Evolutionary conservation across 257 asterid species (phyloP).

Genomic region (Cynanchum wilfordii): DNA sequence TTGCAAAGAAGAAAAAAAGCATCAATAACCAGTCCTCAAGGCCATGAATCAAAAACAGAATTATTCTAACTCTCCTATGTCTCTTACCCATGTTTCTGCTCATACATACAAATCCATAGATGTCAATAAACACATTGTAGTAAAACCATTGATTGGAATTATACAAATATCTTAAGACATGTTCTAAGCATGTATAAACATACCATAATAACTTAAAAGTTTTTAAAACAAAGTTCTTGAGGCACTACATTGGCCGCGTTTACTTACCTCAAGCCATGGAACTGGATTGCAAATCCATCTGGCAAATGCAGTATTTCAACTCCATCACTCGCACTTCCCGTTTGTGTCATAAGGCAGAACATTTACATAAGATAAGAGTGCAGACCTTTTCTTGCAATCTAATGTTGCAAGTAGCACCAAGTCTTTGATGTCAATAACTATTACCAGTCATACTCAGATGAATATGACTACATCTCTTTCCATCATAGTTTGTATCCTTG

Average conservation of each 20-base stretch:
- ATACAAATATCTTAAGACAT: background rate
- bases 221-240: background rate
- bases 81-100: background rate
- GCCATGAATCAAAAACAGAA: background rate
- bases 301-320: background rate
- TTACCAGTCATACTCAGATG: background rate
- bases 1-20: background rate
- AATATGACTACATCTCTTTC: background rate
- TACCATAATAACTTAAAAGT: background rate
- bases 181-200: background rate
- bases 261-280: constrained; percentile 1
- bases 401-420: too few species aligned
- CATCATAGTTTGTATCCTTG: constrained; percentile 16
- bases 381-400: background rate
- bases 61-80: background rate
- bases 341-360: background rate
- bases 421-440: background rate
- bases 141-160: background rate
- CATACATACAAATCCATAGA: background rate
- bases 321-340: background rate
- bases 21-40: background rate
- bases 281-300: background rate
- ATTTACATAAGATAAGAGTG: background rate
- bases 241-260: background rate
- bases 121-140: background rate